Evolutionary conservation across 805 yeast genomes (phyloP), one percentile per base, ranked within the genome.

Genomic region (Wickerhamiella vanderwaltii): DNA sequence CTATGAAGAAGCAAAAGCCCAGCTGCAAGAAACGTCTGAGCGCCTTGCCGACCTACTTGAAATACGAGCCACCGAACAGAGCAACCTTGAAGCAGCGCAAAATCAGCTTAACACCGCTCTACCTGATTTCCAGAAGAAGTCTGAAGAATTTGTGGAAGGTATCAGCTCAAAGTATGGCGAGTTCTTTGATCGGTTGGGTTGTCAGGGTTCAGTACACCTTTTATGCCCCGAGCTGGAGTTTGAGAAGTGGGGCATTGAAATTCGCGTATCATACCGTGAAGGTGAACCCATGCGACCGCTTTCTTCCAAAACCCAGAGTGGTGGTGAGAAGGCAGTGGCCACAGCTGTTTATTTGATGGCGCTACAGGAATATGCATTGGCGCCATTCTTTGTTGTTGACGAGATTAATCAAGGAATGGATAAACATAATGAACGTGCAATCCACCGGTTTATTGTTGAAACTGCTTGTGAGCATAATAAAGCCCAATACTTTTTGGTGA

Each of bases 391-490:
- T 55, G 87, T 88, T 2, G 95, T 91, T 6, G 99, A 91, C 62
- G 99, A 91, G 65, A 93, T 91, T 48, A 91, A 91, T 58, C 99
- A 91, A 63, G 99, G 98, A 50, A 87, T 91, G 97, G 99, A 91
- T 62, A 81, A 93, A 9, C 73, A 73, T 46, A 91, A 91, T 55
- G 98, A 91, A 60, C 73, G 87, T 47, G 68, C 74, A 63, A 87
- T 91, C 2, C 95, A 88, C 57, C 72, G 73, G 47, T 73, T 83
- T 47, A 77, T 91, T 69, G 95, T 88, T 1, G 76, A 80, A 43
- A 77, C 80, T 35, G 88, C 96, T 0, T 83, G 95, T 55, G 61
- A 63, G 3, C 66, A 71, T 46, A 51, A 68, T 47, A 59, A 72
- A 0, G 75, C 93, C 2, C 98, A 91, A 55, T 88, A 86, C 57